A percentile compares a stretch with the other conserved stretches of the same genome.
Conservation (phyloP, 208 protist genomes). For the Acanthamoeba sp. region DNA sequence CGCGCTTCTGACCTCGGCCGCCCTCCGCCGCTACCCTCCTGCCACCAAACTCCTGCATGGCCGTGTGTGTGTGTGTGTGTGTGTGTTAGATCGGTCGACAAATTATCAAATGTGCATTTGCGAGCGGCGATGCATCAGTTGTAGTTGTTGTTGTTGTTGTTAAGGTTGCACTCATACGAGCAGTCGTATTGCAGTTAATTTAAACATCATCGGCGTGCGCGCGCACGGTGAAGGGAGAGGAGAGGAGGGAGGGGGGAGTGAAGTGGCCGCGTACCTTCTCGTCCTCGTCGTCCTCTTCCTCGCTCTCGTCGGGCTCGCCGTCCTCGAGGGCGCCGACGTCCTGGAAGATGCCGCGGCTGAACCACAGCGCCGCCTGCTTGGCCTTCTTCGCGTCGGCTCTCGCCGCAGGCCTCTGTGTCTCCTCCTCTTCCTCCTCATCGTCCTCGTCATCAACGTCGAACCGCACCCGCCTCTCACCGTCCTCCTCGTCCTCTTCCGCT, state of each 20-base stretch:
- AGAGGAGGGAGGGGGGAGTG: neutral
- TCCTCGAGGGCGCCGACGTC: conserved; percentile 50
- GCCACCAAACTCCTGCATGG: neutral
- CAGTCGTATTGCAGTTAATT: neutral
- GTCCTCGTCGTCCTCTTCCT: conserved; percentile 60
- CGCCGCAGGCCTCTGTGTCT: conserved; percentile 83
- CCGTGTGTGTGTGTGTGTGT: too few relatives aligned
- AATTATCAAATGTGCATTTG: too few relatives aligned
- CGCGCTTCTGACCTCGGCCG: neutral
- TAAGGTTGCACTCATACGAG: neutral
- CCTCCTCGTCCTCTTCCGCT: conserved; percentile 90
- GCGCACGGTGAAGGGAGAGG: neutral
- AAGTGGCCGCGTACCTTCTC: neutral
- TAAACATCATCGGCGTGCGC: neutral
- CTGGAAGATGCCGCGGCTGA: conserved; percentile 74
- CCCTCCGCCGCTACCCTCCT: neutral
- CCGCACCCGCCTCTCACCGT: conserved; percentile 48
- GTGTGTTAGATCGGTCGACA: neutral
- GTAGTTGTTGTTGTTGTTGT: neutral
- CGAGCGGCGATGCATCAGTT: neutral
- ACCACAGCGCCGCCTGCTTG: conserved; percentile 71
- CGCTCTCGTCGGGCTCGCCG: conserved; percentile 65
- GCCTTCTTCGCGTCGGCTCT: conserved; percentile 62
- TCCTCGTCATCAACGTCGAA: conserved; percentile 88
- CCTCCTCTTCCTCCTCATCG: conserved; percentile 85